A percentile compares a stretch with the other conserved stretches of the same genome.
phyloP scores from a whole-genome alignment of 306 rosid genomes.

The Corylus avellana region DNA sequence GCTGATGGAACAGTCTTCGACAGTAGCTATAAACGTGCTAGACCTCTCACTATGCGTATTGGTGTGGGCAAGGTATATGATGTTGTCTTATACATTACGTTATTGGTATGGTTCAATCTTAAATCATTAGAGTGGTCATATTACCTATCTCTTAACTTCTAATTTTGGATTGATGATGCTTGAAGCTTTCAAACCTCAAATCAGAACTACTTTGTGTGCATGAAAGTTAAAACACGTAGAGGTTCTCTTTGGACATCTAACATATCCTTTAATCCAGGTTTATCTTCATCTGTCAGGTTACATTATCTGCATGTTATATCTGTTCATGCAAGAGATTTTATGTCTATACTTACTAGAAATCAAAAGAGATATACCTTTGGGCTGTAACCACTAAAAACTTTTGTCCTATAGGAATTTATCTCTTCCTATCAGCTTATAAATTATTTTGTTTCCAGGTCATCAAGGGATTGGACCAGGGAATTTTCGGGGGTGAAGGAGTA shows the following conservation, averaged over 20 bases:
- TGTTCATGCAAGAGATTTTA: neutral
- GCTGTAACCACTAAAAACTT: neutral
- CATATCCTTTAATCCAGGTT: neutral
- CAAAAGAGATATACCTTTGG: neutral
- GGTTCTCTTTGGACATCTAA: neutral
- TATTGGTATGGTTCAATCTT: neutral
- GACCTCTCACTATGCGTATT: slow-evolving; percentile 92
- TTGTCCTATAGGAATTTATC: neutral
- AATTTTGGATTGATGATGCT: neutral
- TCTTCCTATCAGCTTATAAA: neutral
- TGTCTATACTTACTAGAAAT: neutral
- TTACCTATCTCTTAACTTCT: neutral
- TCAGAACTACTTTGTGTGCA: neutral
- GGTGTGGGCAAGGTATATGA: slow-evolving; percentile 84
- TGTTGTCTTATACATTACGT: neutral
- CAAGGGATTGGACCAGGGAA: slow-evolving; percentile 92
- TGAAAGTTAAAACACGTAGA: neutral
- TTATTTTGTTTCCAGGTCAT: slow-evolving; percentile 48
- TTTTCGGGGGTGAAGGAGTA: slow-evolving; percentile 90
- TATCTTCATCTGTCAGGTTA: slow-evolving; percentile 9
- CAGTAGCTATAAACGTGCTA: slow-evolving; percentile 85
- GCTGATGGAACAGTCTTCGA: slow-evolving; percentile 84
- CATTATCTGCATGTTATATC: neutral
- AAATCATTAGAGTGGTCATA: neutral
- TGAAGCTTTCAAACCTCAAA: neutral